Base-by-base conservation (phyloP, 2,329 filamentous ascomycete species). In the Penicillium sp. region DNA sequence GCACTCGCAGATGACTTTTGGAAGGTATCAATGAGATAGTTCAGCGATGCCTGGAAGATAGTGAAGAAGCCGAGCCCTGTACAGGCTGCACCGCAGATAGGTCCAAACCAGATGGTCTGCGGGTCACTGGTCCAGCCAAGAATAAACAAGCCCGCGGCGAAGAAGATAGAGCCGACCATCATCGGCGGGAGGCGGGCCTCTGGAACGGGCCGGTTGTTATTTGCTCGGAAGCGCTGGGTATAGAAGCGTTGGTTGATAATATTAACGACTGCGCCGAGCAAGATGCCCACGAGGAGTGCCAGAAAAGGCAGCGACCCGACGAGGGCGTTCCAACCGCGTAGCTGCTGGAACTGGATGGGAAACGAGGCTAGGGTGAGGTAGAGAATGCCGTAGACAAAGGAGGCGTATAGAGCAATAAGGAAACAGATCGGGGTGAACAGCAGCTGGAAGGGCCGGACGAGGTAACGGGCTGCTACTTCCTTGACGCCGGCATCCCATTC, bases 21-120 rank as follows among this genome's bases (percentile, higher is more conserved):
- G 29, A 69, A 72, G 29, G 59, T 79, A 53, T 90, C 85, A 33
- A 89, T 80, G 2, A 89, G 75, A 60, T 88, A 89, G 68, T 89
- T 90, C 43, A 90, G 70, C 13, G 81, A 73, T 56, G 86, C 81
- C 21, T 88, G 77, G 70, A 90, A 89, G 57, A 90, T 87, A 31
- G 81, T 82, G 67, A 86, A 80, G 54, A 90, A 79, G 2, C 86
- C 85, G 33, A 86, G 83, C 3, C 86, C 86, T 10, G 77, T 63
- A 30, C 81, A 77, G 1, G 69, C 67, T 1, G 76, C 63, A 0
- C 75, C 78, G n/a, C n/a, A n/a, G n/a, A n/a, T n/a, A n/a, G n/a
- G n/a, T n/a, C n/a, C n/a, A n/a, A n/a, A n/a, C 40, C 21, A 50
- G 6, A 42, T 29, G 20, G 32, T 32, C 11, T 27, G 39, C 1